A percentile compares a stretch with the other conserved stretches of the same genome.
Conservation (phyloP, 495 filamentous ascomycete genomes). For the Neurospora sublineolata region DNA sequence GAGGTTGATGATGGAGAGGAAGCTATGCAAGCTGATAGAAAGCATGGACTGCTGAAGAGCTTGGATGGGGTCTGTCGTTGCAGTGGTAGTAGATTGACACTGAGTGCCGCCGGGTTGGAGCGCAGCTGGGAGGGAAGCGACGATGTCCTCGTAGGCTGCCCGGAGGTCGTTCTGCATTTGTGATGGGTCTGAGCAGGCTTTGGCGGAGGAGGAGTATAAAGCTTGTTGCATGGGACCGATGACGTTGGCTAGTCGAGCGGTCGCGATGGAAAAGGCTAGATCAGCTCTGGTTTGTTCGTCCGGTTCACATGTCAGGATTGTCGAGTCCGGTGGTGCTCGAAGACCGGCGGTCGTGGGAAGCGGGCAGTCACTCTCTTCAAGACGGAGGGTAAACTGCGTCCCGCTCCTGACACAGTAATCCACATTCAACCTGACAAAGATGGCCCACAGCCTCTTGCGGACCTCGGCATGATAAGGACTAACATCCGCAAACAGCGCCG, state of each 20-base stretch:
- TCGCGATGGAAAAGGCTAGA: slow-evolving; percentile 3
- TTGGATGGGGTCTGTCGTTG: slow-evolving; percentile 1
- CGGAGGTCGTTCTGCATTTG: slow-evolving; percentile 4
- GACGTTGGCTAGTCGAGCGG: slow-evolving; percentile 6
- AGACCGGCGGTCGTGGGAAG: slow-evolving; percentile 3
- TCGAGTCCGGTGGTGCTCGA: neutral
- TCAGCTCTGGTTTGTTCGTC: slow-evolving; percentile 1
- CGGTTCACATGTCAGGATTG: neutral
- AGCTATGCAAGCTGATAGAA: slow-evolving; percentile 5
- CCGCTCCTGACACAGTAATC: slow-evolving; percentile 16
- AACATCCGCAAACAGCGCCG: slow-evolving; percentile 6
- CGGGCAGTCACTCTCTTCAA: slow-evolving; percentile 14
- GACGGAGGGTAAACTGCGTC: slow-evolving; percentile 3
- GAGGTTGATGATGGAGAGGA: slow-evolving; percentile 4
- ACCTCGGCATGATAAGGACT: slow-evolving; percentile 11
- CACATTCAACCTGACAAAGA: slow-evolving; percentile 8
- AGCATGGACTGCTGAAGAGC: slow-evolving; percentile 10
- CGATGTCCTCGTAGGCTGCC: neutral
- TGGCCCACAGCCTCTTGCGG: slow-evolving; percentile 11
- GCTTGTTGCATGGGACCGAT: slow-evolving; percentile 9
- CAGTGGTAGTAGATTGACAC: no score
- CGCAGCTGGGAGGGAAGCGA: neutral
- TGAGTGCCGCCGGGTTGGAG: neutral
- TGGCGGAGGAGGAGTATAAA: neutral
- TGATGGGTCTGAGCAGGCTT: neutral